Percentiles rank a stretch among this genome's conserved stretches.
phyloP scores from a whole-genome alignment of 2,329 filamentous ascomycete species.

The Dothistroma pini region DNA sequence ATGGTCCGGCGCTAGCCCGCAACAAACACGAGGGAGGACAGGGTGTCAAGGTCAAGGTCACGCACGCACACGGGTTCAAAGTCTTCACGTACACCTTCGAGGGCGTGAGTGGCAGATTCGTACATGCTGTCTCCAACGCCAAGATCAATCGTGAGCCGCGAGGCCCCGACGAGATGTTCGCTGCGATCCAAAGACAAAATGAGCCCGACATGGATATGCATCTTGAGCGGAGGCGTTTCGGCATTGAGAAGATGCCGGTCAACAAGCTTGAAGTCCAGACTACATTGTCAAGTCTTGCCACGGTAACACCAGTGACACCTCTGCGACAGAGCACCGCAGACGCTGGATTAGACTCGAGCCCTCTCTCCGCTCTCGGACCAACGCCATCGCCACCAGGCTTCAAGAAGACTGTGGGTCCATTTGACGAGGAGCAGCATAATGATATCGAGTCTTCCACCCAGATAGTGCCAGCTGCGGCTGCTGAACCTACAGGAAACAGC shows the following conservation, averaged over 20 bases:
- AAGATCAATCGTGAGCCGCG: conserved; percentile 48
- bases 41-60: conserved; percentile 34
- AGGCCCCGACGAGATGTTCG: conserved; percentile 62
- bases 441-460: not conserved
- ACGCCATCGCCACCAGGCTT: not conserved
- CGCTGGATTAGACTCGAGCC: not conserved
- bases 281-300: not conserved
- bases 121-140: conserved; percentile 56
- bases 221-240: conserved; percentile 31
- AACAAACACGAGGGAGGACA: conserved; percentile 31
- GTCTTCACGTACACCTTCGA: conserved; percentile 48
- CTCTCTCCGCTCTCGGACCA: not conserved
- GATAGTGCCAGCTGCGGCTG: not conserved
- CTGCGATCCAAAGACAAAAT: conserved; percentile 38
- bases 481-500: not conserved
- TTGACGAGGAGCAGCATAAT: not conserved
- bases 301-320: not conserved
- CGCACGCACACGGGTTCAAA: conserved; percentile 41
- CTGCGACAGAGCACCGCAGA: not conserved
- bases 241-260: conserved; percentile 19
- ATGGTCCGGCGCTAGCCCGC: conserved; percentile 27
- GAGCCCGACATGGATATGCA: conserved; percentile 36
- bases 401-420: not conserved
- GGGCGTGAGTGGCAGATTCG: conserved; percentile 44
- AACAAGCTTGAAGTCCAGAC: conserved; percentile 7